These are phyloP conservation scores for Acacia acuminata DNA, from an alignment of 306 rosid genomes.

Conservation along the genomic window DNA sequence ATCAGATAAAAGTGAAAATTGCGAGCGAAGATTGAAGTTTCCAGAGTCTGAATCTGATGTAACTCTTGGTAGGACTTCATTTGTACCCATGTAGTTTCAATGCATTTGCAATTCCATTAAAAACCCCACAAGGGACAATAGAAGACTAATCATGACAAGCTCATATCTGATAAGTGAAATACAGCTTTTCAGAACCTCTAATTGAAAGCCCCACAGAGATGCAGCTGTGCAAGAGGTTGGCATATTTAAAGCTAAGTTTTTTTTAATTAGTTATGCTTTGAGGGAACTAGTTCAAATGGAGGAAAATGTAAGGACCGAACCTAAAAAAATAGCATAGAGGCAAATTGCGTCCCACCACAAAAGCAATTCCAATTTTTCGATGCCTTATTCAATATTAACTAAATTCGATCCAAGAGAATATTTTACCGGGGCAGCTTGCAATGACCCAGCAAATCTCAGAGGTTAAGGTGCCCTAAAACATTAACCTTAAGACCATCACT, in stretches of 20 bases:
- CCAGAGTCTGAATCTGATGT: slow-evolving; percentile 4
- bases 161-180: slow-evolving; percentile 6
- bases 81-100: background rate
- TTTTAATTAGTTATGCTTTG: background rate
- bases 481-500: background rate
- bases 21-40: background rate
- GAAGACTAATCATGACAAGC: slow-evolving; percentile 14
- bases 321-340: background rate
- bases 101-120: slow-evolving; percentile 1
- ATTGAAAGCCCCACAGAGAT: slow-evolving; percentile 20
- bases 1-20: background rate
- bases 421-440: background rate
- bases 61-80: background rate
- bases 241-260: background rate
- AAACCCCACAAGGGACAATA: slow-evolving; percentile 5
- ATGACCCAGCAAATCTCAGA: background rate
- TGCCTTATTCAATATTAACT: background rate
- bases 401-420: background rate
- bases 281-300: slow-evolving; percentile 11
- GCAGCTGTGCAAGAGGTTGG: background rate
- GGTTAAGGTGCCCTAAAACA: background rate
- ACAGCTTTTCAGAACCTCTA: slow-evolving; percentile 22
- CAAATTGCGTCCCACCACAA: background rate
- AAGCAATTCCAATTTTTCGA: background rate
- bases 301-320: background rate